These are phyloP conservation scores for Fraxinus xanthoxyloides DNA, from an alignment of 305 asterid species.

Conservation along the genomic window DNA sequence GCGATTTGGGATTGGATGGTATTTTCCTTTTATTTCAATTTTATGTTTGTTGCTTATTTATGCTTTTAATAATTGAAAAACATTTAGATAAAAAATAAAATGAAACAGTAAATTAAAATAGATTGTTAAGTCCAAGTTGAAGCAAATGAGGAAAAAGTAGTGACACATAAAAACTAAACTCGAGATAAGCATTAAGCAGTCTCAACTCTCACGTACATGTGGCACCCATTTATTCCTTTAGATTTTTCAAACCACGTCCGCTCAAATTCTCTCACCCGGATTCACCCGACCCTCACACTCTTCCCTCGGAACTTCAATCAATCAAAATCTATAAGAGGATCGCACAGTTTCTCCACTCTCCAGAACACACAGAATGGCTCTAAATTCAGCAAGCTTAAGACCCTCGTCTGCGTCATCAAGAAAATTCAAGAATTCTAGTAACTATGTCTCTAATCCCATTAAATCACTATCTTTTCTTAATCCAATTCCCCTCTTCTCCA, in stretches of 20 bases:
- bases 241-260: constrained; percentile 22
- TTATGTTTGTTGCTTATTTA: not conserved
- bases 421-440: constrained; percentile 27
- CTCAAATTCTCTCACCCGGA: constrained; percentile 12
- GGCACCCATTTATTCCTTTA: constrained; percentile 27
- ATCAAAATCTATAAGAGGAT: not conserved
- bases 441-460: constrained; percentile 20
- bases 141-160: not conserved
- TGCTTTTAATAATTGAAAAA: not conserved
- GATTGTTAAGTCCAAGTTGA: not conserved
- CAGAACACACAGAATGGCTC: constrained; percentile 32
- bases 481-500: constrained; percentile 32
- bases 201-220: constrained; percentile 25
- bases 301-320: not conserved
- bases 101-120: no score
- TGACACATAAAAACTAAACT: not conserved
- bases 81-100: not conserved
- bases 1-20: not conserved
- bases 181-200: constrained; percentile 9
- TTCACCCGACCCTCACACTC: not conserved
- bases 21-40: not conserved
- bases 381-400: constrained; percentile 39
- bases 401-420: constrained; percentile 31
- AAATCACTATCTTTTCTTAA: constrained; percentile 40
- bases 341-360: constrained; percentile 6